Conservation (phyloP, 1,139 yeast species). For the Pichia sp. region DNA sequence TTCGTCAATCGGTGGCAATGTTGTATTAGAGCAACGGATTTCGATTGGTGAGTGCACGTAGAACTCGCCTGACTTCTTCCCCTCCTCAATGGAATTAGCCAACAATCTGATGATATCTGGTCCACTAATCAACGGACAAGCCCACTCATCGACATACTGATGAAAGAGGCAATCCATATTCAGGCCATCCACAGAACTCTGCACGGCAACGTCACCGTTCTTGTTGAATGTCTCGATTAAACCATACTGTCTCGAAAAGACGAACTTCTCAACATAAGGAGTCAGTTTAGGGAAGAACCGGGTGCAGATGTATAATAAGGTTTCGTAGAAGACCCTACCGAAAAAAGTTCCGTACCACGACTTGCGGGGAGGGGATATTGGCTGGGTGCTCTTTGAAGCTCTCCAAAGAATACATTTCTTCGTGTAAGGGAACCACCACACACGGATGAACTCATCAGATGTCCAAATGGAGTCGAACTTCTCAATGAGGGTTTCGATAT, state of each 20-base stretch:
- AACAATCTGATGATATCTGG: constrained; percentile 64
- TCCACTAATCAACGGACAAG: constrained; percentile 78
- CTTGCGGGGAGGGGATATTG: constrained; percentile 60
- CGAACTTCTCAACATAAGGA: constrained; percentile 79
- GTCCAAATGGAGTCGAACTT: constrained; percentile 79
- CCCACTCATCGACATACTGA: constrained; percentile 97
- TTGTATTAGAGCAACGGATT: constrained; percentile 87
- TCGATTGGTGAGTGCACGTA: constrained; percentile 95
- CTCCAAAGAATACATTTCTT: constrained; percentile 86
- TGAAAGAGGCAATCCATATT: constrained; percentile 95
- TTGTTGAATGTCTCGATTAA: constrained; percentile 67
- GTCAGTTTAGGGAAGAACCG: constrained; percentile 69
- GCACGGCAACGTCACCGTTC: constrained; percentile 64
- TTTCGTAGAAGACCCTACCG: constrained; percentile 77
- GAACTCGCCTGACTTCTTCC: constrained; percentile 57
- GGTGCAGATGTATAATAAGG: constrained; percentile 75
- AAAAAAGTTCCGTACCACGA: constrained; percentile 83
- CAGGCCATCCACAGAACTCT: constrained; percentile 77
- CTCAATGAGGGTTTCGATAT: constrained; percentile 64
- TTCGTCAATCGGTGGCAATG: constrained; percentile 33
- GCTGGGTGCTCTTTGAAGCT: constrained; percentile 66
- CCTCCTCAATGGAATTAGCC: constrained; percentile 56
- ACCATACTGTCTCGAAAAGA: constrained; percentile 82
- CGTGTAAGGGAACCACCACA: constrained; percentile 98
- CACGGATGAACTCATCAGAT: constrained; percentile 82